Conservation (phyloP, 2,329 filamentous ascomycete species). For the Beauveria rudraprayagi region DNA sequence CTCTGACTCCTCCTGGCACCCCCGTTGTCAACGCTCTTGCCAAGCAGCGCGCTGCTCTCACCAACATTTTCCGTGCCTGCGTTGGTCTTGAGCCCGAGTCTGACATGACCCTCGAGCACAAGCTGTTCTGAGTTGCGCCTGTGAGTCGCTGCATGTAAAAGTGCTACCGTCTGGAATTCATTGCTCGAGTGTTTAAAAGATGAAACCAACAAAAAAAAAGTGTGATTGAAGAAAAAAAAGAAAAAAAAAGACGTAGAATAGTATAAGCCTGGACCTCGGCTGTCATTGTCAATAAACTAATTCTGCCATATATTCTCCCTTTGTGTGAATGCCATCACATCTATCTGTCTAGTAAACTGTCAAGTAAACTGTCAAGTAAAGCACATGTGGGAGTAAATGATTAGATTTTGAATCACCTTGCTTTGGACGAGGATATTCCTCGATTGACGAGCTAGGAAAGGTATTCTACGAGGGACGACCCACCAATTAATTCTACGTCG, state of each 20-base stretch:
- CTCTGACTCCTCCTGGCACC: slow-evolving; percentile 85
- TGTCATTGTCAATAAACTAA: slow-evolving; percentile 6
- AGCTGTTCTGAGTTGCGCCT: slow-evolving; percentile 60
- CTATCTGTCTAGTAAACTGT: background rate
- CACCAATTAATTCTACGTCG: background rate
- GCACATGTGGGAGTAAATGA: background rate
- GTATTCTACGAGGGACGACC: background rate
- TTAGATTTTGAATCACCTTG: background rate
- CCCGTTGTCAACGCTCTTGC: slow-evolving; percentile 91
- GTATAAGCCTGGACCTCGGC: background rate
- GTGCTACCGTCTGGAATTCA: background rate
- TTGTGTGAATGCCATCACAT: background rate
- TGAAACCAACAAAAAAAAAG: background rate
- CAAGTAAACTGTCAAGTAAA: too few relatives aligned
- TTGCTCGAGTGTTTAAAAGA: background rate
- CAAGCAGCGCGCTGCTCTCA: slow-evolving; percentile 90
- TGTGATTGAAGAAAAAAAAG: background rate
- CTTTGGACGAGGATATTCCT: background rate
- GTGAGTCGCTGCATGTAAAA: background rate
- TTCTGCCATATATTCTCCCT: background rate
- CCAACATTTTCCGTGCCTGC: slow-evolving; percentile 98
- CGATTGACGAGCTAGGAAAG: background rate
- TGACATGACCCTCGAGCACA: slow-evolving; percentile 99
- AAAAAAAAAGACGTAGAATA: background rate
- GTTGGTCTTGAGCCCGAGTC: slow-evolving; percentile 94